Base-by-base conservation (phyloP, 2,329 filamentous ascomycete species). In the Colletotrichum cuscutae region DNA sequence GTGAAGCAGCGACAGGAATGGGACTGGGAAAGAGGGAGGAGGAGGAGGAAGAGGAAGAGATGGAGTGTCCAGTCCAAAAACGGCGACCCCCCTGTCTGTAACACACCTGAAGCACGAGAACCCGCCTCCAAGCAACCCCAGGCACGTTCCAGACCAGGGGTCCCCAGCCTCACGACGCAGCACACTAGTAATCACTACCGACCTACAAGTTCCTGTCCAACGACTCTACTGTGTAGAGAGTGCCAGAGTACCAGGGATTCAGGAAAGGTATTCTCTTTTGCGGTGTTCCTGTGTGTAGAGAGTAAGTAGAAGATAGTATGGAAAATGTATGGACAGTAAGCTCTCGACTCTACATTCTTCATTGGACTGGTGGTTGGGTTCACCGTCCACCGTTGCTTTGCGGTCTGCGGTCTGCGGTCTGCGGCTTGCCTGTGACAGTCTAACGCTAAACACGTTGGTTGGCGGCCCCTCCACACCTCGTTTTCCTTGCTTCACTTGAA, bases 101-200 rank as follows among this genome's bases (percentile, higher is more conserved):
- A 87, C 85, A 85, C 78, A 81, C 81, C 80, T 86, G 85, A 87
- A 78, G 85, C 85, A 86, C 76, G 72, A 78, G 58, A 74, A 65
- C 65, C 65, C 28, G 69, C 69, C 59, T 52, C 64, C 64, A 68
- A 58, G 65, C 49, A 69, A 62, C 49, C 59, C 54, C 62, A 22
- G n/a, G 30, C 32, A 52, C 22, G 67, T 66, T 62, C 49, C 61
- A 73, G 57, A 24, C 49, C 63, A 58, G 71, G 54, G 67, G 57
- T 30, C 59, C 60, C 54, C 35, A 46, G 54, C 46, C 19, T 28
- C 60, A 35, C 32, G 32, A 35, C 32, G 32, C 32, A 35, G 32
- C 32, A 35, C 32, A n/a, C 12, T 42, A 42, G 37, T 15, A 42
- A 42, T 15, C 37, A 19, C 37, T 42, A 42, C 37, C 37, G 37